Base-by-base conservation (phyloP, 75 land plant species). In the Cupressus sempervirens region DNA sequence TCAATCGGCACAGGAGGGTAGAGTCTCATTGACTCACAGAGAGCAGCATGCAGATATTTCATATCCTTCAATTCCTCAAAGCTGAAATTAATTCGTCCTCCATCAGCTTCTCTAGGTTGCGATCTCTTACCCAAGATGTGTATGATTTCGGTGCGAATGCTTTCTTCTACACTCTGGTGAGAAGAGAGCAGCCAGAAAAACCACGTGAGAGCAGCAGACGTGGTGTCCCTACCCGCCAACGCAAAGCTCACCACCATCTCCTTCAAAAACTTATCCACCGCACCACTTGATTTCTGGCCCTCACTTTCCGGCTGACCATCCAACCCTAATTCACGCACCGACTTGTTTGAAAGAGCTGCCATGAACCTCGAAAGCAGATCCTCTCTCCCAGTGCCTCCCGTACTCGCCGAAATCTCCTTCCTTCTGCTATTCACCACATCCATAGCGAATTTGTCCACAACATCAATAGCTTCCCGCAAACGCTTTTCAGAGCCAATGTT, bases 1-100 rank as follows among this genome's bases (percentile, higher is more conserved):
- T 95, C 94, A 83, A 89, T 73, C 56, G 92, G 97, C 45, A 95
- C 93, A 3, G 96, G 89, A 23, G 97, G 97, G 82, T 87, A 93
- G 32, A 95, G 86, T 67, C 96, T 67, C 89, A 91, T 83, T 70
- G 86, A 87, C 85, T 94, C 96, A 41, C 81, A 87, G 1, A 94
- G 29, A 0, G 91, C 90, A 20, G 96, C 94, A 34, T 94, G 91
- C 30, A 91, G 79, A 83, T 93, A 95, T 74, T 86, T 83, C 92
- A 95, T 86, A 13, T 84, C 84, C 54, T 72, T 82, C 35, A 93
- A 72, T 82, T 93, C 82, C n/a, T 90, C 94, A 82, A 40, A 36
- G 48, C 46, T 14, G 23, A 80, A 23, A 80, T 2, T 38, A 38
- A 38, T 38, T 2, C 40, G 2, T 38, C 2, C 40, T 38, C 2